phyloP scores from a whole-genome alignment of 345 rosid species.

The Acer saccharum region DNA sequence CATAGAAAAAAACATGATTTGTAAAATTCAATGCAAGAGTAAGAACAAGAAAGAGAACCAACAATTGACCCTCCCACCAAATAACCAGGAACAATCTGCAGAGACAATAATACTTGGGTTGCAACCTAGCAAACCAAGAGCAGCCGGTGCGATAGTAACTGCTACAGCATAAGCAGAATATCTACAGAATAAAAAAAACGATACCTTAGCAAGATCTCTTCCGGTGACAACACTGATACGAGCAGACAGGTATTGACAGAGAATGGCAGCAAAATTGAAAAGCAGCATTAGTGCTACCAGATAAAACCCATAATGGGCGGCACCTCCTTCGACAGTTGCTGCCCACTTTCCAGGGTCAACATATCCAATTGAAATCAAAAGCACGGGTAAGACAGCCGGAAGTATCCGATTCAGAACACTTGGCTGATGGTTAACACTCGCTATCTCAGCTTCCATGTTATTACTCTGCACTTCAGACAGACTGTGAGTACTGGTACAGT shows the following conservation, averaged over 20 bases:
- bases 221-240: slow-evolving; percentile 75
- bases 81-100: neutral
- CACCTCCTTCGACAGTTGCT: slow-evolving; percentile 87
- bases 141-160: too few relatives aligned
- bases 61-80: neutral
- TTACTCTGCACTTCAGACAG: slow-evolving; percentile 20
- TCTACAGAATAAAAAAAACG: neutral
- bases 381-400: slow-evolving; percentile 69
- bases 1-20: neutral
- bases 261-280: slow-evolving; percentile 80
- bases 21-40: neutral
- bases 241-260: slow-evolving; percentile 88
- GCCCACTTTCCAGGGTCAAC: slow-evolving; percentile 98
- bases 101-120: neutral
- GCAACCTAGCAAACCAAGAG: neutral
- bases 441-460: slow-evolving; percentile 71
- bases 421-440: slow-evolving; percentile 37
- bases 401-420: slow-evolving; percentile 52
- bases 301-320: slow-evolving; percentile 82
- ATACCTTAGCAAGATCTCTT: slow-evolving; percentile 89
- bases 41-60: slow-evolving; percentile 1
- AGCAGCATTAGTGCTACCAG: slow-evolving; percentile 62
- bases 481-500: slow-evolving; percentile 11
- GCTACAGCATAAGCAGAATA: neutral
- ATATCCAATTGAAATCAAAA: slow-evolving; percentile 80